Conservation (phyloP, 306 rosid species). For the Cajanus cajan region DNA sequence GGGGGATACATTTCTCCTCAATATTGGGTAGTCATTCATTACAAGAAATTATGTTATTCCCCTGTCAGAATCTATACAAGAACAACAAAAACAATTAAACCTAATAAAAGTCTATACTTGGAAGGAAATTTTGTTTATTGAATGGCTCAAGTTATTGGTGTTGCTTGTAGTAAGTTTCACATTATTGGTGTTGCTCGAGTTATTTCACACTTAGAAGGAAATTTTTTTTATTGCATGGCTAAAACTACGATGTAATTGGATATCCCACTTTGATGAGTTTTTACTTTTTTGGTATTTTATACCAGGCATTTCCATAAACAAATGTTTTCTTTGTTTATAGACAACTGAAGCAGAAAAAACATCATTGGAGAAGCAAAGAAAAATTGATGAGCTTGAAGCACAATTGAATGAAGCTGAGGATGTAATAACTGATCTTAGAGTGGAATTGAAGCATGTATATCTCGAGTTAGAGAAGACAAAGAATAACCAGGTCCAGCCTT, state of each 20-base stretch:
- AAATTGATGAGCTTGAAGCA: constrained; percentile 69
- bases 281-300: neutral
- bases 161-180: neutral
- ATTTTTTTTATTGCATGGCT: too few species aligned
- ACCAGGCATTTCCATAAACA: neutral
- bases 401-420: constrained; percentile 78
- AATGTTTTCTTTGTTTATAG: constrained; percentile 38
- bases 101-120: neutral
- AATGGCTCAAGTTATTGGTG: neutral
- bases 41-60: neutral
- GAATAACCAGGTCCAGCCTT: constrained; percentile 35
- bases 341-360: constrained; percentile 50
- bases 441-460: constrained; percentile 49
- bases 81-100: neutral
- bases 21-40: neutral
- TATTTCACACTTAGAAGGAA: too few species aligned
- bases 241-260: neutral
- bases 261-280: neutral
- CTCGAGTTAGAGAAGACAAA: constrained; percentile 48
- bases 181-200: too few species aligned
- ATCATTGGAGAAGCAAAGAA: constrained; percentile 49
- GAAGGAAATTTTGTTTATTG: constrained; percentile 13
- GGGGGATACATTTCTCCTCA: neutral
- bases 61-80: neutral
- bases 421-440: constrained; percentile 67